These are phyloP conservation scores for Colletotrichum sp. DNA, from an alignment of 2,329 filamentous ascomycete genomes.

Conservation along the genomic window DNA sequence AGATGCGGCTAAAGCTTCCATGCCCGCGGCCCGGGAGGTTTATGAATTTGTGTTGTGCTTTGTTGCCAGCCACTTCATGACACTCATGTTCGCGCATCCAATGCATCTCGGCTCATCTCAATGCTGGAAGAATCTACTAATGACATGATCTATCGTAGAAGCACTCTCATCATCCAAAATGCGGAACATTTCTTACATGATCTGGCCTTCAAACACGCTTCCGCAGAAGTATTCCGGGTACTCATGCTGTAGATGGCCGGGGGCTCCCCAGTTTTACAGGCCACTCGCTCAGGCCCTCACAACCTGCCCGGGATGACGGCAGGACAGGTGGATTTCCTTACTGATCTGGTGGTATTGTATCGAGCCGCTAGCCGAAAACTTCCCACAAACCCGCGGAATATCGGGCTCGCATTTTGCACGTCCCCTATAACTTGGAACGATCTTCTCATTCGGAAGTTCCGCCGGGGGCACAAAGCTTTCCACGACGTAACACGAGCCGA, in stretches of 20 bases:
- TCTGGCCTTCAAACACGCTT: background rate
- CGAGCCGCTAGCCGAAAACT: background rate
- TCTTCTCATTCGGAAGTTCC: background rate
- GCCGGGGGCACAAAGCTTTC: background rate
- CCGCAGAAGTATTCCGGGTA: fast-evolving
- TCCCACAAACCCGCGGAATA: background rate
- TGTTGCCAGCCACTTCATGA: background rate
- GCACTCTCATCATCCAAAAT: background rate
- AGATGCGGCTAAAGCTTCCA: background rate
- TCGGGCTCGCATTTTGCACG: background rate
- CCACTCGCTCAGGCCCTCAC: background rate
- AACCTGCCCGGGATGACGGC: background rate
- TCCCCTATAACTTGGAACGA: background rate
- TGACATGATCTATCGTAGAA: background rate
- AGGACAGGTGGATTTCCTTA: background rate
- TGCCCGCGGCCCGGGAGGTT: background rate
- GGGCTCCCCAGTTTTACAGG: background rate
- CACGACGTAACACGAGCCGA: background rate
- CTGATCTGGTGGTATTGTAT: background rate
- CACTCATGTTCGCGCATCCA: background rate
- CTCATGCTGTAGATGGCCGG: background rate
- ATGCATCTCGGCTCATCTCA: background rate
- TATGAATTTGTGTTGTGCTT: background rate
- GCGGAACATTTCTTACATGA: fast-evolving
- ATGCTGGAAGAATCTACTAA: fast-evolving